Evolutionary conservation across 805 yeast genomes (phyloP), one percentile per base, ranked within the genome.

Genomic region (Zygosaccharomyces siamensis): DNA sequence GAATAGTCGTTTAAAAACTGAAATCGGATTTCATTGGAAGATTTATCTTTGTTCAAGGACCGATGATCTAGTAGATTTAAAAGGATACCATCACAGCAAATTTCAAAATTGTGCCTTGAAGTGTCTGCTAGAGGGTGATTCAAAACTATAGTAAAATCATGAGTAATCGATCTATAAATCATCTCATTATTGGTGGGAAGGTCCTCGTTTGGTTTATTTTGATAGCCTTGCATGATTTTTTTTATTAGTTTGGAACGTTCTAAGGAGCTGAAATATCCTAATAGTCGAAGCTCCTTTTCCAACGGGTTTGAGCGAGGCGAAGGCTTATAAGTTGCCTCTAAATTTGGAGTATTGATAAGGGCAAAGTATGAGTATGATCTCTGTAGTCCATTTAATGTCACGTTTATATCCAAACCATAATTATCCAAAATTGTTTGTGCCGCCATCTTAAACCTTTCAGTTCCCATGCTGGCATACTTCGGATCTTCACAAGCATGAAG

Each of bases 401-500:
- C 43, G 3, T 40, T 24, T 18, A 59, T 40, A 36, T 59, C 32
- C 33, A 66, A 45, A 26, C 58, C 54, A 43, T 75, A 74, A 14
- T 69, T 54, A 3, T 67, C 58, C 20, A 87, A 61, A 32, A 86
- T 77, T 8, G 70, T 59, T 26, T 63, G 61, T 0, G 89, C 95
- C 0, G 96, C 96, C 32, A 79, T 66, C 50, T 75, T 69, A 65
- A 90, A 90, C 47, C 96, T 68, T 37, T 79, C 79, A 5, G 72
- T 59, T 1, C 96, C 97, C 51, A 75, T 70, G 43, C 72, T 72
- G 26, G 89, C 72, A 63, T 84, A 68, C 55, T 83, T 84, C 0
- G 83, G 81, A 0, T 81, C 73, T 54, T 88, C 92, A 45, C 90
- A 80, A 48, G 84, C 84, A 27, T 90, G 90, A 1, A 90, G 89